A percentile compares a stretch with the other conserved stretches of the same genome.
Evolutionary conservation across 1,284 basidiomycete genomes (phyloP).

Genomic region (Cutaneotrichosporon cavernicola): DNA sequence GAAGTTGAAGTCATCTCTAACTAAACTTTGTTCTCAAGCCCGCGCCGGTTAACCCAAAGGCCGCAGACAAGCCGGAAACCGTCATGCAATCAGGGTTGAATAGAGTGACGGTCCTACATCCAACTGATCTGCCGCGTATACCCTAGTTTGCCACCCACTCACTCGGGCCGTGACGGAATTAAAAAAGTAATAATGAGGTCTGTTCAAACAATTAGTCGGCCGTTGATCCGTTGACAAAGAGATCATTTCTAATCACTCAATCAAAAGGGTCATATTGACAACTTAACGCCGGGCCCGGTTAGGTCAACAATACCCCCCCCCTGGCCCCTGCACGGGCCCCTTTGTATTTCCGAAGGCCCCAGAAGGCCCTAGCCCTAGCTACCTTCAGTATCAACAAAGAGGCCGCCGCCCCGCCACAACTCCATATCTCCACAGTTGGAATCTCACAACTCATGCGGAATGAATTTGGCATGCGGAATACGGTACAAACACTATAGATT

Average conservation of each 20-base stretch:
- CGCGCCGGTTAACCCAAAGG: not conserved
- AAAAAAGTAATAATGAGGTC: not conserved
- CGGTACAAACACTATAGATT: conserved; percentile 11
- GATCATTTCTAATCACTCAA: too few species aligned
- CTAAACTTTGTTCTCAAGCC: not conserved
- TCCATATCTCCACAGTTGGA: not conserved
- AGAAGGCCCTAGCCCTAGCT: not conserved
- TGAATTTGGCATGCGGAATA: not conserved
- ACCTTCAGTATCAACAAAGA: too few species aligned
- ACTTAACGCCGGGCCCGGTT: too few species aligned
- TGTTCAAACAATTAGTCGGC: too few species aligned
- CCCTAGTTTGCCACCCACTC: not conserved
- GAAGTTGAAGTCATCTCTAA: too few species aligned
- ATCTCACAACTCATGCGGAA: not conserved
- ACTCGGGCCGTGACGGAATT: not conserved
- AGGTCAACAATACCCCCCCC: too few species aligned
- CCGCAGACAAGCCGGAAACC: conserved; percentile 9
- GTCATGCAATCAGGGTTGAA: not conserved
- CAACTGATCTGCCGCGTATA: not conserved
- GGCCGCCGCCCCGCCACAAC: not conserved
- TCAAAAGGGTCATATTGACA: too few species aligned
- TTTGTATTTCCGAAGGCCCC: not conserved
- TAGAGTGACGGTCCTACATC: not conserved
- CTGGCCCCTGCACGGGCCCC: not conserved
- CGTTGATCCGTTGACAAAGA: not conserved